Percentiles rank a stretch among this genome's conserved stretches.
These are phyloP conservation scores for Cladosporium sphaerospermum DNA, from an alignment of 2,329 filamentous ascomycete species.

Conservation along the genomic window DNA sequence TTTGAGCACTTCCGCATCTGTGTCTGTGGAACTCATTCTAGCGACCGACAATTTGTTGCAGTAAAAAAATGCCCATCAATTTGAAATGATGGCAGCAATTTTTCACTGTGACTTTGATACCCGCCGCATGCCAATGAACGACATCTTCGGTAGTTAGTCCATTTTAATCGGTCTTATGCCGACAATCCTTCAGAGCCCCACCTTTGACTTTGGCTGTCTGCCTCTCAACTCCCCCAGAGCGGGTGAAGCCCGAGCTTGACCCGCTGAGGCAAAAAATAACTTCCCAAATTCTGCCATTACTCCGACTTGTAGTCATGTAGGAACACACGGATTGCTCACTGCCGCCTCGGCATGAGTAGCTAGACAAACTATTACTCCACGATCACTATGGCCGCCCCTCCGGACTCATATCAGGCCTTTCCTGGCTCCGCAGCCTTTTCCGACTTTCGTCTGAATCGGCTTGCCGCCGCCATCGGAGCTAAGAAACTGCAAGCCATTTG, in stretches of 20 bases:
- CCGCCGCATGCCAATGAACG: no score
- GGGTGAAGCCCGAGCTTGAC: slow-evolving; percentile 1
- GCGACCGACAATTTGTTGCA: no score
- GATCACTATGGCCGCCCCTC: slow-evolving; percentile 14
- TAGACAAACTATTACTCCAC: background rate
- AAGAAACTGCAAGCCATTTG: slow-evolving; percentile 44
- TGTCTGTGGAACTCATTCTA: no score
- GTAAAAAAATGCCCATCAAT: no score
- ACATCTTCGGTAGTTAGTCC: no score
- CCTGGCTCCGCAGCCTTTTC: slow-evolving; percentile 51
- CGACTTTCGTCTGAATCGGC: slow-evolving; percentile 42
- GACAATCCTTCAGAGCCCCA: background rate
- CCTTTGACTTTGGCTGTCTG: background rate
- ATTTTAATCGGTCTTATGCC: no score
- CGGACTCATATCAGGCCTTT: slow-evolving; percentile 37
- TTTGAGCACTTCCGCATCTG: no score
- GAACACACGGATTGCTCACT: slow-evolving; percentile 9
- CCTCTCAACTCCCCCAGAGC: background rate
- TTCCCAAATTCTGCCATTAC: slow-evolving; percentile 7
- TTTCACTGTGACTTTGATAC: no score
- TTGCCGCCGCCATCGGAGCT: slow-evolving; percentile 42
- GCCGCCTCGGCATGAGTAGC: slow-evolving; percentile 9
- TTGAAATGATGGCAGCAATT: no score
- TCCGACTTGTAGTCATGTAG: slow-evolving; percentile 9
- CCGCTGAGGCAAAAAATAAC: slow-evolving; percentile 2